Evolutionary conservation across 441 rosid species (phyloP).

Genomic region (Adansonia rubrostipa): DNA sequence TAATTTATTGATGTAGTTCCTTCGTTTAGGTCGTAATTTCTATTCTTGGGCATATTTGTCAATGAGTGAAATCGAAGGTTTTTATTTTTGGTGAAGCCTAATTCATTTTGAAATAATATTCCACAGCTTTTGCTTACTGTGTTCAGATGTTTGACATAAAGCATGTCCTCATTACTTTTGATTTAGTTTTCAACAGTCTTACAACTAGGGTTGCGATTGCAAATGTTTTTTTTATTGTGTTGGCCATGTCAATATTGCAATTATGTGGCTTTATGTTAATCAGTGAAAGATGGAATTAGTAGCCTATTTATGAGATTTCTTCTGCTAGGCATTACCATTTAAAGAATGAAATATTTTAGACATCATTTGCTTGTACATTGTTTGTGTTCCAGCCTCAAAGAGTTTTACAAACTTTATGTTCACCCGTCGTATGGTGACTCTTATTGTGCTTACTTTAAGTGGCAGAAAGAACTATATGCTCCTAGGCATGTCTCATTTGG

Average conservation of each 20-base stretch:
- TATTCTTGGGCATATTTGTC: neutral
- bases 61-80: neutral
- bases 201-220: neutral
- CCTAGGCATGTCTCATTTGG: neutral
- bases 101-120: neutral
- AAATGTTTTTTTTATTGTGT: neutral
- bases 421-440: neutral
- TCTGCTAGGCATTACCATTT: neutral
- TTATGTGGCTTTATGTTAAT: neutral
- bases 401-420: neutral
- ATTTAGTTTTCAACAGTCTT: constrained; percentile 9
- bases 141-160: constrained; percentile 14
- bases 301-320: neutral
- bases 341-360: constrained; percentile 8
- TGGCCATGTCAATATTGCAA: neutral
- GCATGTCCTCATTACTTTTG: neutral
- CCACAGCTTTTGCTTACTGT: neutral
- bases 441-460: neutral
- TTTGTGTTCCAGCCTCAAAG: neutral
- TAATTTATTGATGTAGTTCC: constrained; percentile 30
- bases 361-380: neutral
- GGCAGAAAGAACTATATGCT: neutral
- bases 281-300: neutral
- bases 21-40: constrained; percentile 1
- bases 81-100: neutral